Base-by-base conservation (phyloP, 805 yeast species). In the Yarrowia porcina region DNA sequence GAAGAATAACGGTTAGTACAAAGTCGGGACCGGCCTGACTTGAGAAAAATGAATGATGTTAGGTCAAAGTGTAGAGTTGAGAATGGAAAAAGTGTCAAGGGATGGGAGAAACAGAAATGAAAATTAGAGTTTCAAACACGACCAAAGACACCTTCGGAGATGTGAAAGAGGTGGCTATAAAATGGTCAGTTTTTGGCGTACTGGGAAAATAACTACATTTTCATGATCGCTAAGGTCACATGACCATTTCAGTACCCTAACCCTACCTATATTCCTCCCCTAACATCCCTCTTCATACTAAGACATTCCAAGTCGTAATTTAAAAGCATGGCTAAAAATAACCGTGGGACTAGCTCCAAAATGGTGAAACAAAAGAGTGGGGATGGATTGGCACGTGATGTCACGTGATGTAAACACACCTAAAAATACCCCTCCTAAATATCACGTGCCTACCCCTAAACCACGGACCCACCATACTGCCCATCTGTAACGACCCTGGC, bases 21-120 rank as follows among this genome's bases (percentile, higher is more conserved):
- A 49, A 49, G 57, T 49, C 57, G n/a, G 57, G 57, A 20, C 57
- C 57, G 39, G 57, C 57, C 57, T 49, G 57, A 49, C 57, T 49
- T 11, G 21, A 18, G 32, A 28, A 30, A 12, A n/a, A 28, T 1
- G 25, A 21, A 28, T 17, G 20, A 11, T 27, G n/a, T 27, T 12
- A 28, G 11, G 35, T 35, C 20, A 35, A 35, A 8, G 28, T n/a
- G n/a, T 25, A 5, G 10, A n/a, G 38, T n/a, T 13, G 2, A 4
- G 2, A 20, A 20, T 10, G n/a, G 11, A 21, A 21, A 20, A 23
- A 30, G 25, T 30, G 30, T 15, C 52, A 45, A 45, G 52, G 52
- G 52, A 45, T 30, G 52, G 27, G 36, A 41, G 49, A 12, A 12
- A 9, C 32, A 17, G 49, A 45, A 30, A 28, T 30, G 23, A 30